phyloP scores from a whole-genome alignment of 768 basidiomycete genomes.

The Cyathus striatus region DNA sequence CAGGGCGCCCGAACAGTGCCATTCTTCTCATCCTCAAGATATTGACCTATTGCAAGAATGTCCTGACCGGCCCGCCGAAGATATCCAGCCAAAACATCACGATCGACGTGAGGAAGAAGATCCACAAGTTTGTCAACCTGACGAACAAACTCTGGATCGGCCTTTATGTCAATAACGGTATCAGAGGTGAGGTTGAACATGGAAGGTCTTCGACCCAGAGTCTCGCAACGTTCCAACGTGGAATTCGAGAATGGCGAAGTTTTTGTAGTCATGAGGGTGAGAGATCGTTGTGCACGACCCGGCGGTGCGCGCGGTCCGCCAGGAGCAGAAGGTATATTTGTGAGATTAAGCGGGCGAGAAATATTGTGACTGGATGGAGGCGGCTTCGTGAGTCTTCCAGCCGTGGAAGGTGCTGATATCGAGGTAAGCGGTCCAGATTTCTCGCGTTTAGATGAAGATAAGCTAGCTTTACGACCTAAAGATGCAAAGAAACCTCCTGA shows the following conservation, averaged over 20 bases:
- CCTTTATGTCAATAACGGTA: constrained; percentile 26
- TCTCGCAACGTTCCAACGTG: constrained; percentile 16
- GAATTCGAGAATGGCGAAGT: constrained; percentile 20
- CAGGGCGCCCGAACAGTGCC: constrained; percentile 46
- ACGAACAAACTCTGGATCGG: constrained; percentile 51
- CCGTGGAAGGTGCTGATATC: constrained; percentile 3
- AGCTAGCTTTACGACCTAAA: constrained; percentile 66
- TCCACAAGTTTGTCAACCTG: constrained; percentile 71
- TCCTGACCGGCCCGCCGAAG: constrained; percentile 72
- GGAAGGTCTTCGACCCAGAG: constrained; percentile 32
- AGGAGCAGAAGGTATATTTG: constrained; percentile 50
- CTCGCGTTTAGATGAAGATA: constrained; percentile 19
- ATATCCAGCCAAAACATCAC: constrained; percentile 63
- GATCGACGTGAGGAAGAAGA: constrained; percentile 70
- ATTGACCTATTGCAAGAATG: constrained; percentile 82
- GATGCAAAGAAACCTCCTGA: constrained; percentile 71
- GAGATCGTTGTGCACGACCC: constrained; percentile 57
- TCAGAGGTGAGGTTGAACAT: constrained; percentile 25
- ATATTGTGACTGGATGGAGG: constrained; percentile 9
- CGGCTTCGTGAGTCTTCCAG: constrained; percentile 6
- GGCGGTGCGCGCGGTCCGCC: constrained; percentile 74
- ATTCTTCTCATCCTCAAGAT: constrained; percentile 80
- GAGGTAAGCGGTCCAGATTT: constrained; percentile 8
- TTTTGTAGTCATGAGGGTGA: constrained; percentile 50
- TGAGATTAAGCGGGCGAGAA: constrained; percentile 22